Base-by-base conservation (phyloP, 2,329 filamentous ascomycete species). In the Calonectria hongkongensis region DNA sequence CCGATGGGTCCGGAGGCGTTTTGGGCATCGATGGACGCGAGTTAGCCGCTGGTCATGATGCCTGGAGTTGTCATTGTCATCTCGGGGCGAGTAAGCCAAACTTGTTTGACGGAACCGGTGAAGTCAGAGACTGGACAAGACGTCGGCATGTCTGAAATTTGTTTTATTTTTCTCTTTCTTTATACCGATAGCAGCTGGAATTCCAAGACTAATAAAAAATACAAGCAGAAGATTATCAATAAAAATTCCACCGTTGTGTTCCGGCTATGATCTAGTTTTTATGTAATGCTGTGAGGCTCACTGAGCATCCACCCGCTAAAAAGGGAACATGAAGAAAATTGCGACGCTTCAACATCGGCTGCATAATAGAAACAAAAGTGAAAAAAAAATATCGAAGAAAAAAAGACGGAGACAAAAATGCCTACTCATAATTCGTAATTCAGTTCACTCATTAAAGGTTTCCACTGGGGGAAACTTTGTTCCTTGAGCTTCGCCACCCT, bases 361-460 rank as follows among this genome's bases (percentile, higher is more conserved):
- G 7, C 2, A 39, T 41, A 12, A 28, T 36, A 28, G 16, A 16
- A 15, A 48, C 58, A 25, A 41, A 33, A 21, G 9, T 33, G 2
- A 36, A 36, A 10, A 6, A 25, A 48, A 45, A 7, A 48, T 27
- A 36, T 47, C 21, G 25, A 56, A 60, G 15, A 58, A 18, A 28
- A 33, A n/a, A 27, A 9, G 9, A 33, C 30, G 9, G 30, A 33
- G 30, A 33, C n/a, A 48, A 45, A 33, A n/a, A 27, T 63, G 41
- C 36, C 28, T 28, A 48, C 33, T 60, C 54, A 50, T 68, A 27
- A 68, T 50, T 75, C 74, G 67, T 76, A 51, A 70, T n/a, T 41
- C 21, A 47, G 36, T 70, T 66, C 75, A 64, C 64, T 79, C 75
- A 62, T 79, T 10, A 60, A 43, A 39, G 16, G 45, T 27, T 66